Evolutionary conservation across 176 grass and related monocot species (phyloP).

Genomic region (Oryza officinalis): DNA sequence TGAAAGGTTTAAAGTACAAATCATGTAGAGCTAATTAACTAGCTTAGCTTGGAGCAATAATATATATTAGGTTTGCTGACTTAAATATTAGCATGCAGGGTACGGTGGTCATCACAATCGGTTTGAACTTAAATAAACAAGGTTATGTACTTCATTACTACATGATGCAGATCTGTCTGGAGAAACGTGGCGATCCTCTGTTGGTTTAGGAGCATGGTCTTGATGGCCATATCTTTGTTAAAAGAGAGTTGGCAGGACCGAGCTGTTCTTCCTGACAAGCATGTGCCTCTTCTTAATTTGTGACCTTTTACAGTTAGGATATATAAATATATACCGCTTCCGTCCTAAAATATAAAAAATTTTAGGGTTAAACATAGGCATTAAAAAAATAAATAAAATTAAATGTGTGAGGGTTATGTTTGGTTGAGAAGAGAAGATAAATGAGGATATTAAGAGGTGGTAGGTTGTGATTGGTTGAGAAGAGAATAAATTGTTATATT

Average conservation of each 20-base stretch:
- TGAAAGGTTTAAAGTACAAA: neutral
- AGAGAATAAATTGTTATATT: too few relatives aligned
- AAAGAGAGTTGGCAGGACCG: neutral
- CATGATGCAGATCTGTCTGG: neutral
- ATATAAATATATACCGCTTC: neutral
- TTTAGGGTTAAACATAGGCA: too few relatives aligned
- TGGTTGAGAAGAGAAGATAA: too few relatives aligned
- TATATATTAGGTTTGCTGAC: neutral
- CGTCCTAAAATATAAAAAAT: too few relatives aligned
- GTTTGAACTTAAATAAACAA: neutral
- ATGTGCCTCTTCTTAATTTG: neutral
- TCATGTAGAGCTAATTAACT: neutral
- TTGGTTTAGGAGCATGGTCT: neutral
- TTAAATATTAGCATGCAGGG: neutral
- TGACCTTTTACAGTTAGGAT: neutral
- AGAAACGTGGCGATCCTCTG: neutral
- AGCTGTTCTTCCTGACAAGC: slow-evolving; percentile 6
- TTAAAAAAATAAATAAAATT: too few relatives aligned
- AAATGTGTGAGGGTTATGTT: too few relatives aligned
- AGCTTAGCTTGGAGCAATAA: neutral
- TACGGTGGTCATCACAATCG: neutral
- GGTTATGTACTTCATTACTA: neutral
- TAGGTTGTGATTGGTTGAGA: too few relatives aligned
- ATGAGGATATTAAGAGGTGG: too few relatives aligned
- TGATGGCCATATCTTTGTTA: slow-evolving; percentile 8